Percentiles rank a stretch among this genome's conserved stretches.
Evolutionary conservation across 176 grass and related monocot genomes (phyloP).

Genomic region (Phragmites australis): DNA sequence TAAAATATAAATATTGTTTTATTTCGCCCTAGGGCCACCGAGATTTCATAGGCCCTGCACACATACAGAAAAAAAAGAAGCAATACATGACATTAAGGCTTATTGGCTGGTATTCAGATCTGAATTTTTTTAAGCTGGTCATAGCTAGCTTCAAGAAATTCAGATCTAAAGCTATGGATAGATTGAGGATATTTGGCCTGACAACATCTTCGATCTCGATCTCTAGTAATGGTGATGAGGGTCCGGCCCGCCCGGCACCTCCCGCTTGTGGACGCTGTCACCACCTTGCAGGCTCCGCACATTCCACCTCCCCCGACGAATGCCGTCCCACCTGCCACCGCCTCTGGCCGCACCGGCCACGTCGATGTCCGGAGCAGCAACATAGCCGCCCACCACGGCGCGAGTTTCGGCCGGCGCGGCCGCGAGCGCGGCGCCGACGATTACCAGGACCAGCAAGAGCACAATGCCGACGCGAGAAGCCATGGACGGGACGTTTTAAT

Average conservation of each 20-base stretch:
- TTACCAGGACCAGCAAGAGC: conserved; percentile 34
- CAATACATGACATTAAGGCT: too few species aligned
- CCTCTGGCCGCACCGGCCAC: background rate
- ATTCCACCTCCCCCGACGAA: conserved; percentile 43
- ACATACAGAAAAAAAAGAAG: too few species aligned
- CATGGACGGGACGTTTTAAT: background rate
- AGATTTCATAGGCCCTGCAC: too few species aligned
- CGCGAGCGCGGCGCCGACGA: conserved; percentile 34
- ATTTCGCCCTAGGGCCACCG: too few species aligned
- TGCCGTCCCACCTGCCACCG: background rate
- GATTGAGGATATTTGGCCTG: too few species aligned
- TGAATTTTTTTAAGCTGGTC: too few species aligned
- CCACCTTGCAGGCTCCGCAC: conserved; percentile 29
- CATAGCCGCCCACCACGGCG: background rate
- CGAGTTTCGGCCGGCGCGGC: conserved; percentile 21
- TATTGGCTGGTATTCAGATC: too few species aligned
- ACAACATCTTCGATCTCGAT: too few species aligned
- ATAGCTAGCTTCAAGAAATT: too few species aligned
- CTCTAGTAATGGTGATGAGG: conserved; percentile 66
- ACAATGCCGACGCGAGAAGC: conserved; percentile 37
- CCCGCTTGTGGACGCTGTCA: conserved; percentile 44
- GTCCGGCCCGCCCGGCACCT: conserved; percentile 71
- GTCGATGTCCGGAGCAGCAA: background rate
- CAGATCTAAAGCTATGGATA: too few species aligned
- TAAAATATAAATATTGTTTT: too few species aligned